Evolutionary conservation across 202 grass and related monocot genomes (phyloP).

Genomic region (Sporobolus alterniflorus): DNA sequence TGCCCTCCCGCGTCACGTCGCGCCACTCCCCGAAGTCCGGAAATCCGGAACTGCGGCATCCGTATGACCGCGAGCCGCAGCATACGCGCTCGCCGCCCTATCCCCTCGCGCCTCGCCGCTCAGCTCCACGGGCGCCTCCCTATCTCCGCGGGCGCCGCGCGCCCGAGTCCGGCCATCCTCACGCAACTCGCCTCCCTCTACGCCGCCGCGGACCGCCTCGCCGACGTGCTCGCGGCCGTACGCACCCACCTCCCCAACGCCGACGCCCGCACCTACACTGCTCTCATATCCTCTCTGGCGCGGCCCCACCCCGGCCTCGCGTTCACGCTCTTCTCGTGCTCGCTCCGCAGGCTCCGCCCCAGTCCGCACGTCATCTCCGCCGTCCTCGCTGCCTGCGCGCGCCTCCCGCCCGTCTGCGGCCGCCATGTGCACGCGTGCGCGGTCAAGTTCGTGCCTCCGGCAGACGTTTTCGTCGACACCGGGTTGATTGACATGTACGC

Average conservation of each 20-base stretch:
- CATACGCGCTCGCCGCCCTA: background rate
- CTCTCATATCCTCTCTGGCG: slow-evolving; percentile 44
- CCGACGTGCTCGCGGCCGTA: slow-evolving; percentile 28
- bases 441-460: slow-evolving; percentile 23
- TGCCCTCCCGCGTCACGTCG: too few relatives aligned
- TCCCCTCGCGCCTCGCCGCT: slow-evolving; percentile 13
- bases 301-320: slow-evolving; percentile 31
- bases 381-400: slow-evolving; percentile 54
- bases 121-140: slow-evolving; percentile 55
- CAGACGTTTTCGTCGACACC: slow-evolving; percentile 41
- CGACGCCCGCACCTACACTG: slow-evolving; percentile 31
- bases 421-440: slow-evolving; percentile 55
- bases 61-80: slow-evolving; percentile 6
- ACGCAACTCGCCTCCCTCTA: slow-evolving; percentile 65
- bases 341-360: slow-evolving; percentile 4
- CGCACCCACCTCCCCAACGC: background rate
- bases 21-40: too few relatives aligned
- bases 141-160: slow-evolving; percentile 6
- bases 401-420: background rate
- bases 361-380: slow-evolving; percentile 50
- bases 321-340: slow-evolving; percentile 48
- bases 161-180: slow-evolving; percentile 42
- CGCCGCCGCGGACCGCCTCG: slow-evolving; percentile 31
- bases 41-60: background rate
- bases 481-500: slow-evolving; percentile 49